Percentiles rank a stretch among this genome's conserved stretches.
These are phyloP conservation scores for Penicillium sp. DNA, from an alignment of 2,329 filamentous ascomycete genomes.

Conservation along the genomic window DNA sequence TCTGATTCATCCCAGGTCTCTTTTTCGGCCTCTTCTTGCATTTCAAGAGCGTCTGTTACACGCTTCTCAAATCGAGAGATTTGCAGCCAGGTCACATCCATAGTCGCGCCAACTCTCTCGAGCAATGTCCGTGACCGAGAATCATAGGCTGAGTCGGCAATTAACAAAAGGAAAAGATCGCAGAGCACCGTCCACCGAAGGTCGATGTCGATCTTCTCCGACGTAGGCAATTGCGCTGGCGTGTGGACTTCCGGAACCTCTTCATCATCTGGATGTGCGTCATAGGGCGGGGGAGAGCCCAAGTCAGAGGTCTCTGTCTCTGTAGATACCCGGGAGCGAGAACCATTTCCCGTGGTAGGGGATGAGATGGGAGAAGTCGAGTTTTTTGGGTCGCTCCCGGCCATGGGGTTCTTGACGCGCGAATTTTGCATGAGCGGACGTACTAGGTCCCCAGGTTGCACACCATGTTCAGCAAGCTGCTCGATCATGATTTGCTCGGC, in stretches of 20 bases:
- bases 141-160: slow-evolving; percentile 94
- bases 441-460: slow-evolving; percentile 79
- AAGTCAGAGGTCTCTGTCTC: slow-evolving; percentile 50
- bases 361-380: slow-evolving; percentile 41
- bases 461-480: slow-evolving; percentile 89
- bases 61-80: slow-evolving; percentile 97
- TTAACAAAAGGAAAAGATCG: slow-evolving; percentile 91
- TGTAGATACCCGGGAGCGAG: slow-evolving; percentile 35
- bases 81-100: slow-evolving; percentile 86
- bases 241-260: slow-evolving; percentile 78
- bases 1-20: slow-evolving; percentile 98
- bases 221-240: slow-evolving; percentile 78
- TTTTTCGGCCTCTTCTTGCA: slow-evolving; percentile 91
- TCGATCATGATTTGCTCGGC: slow-evolving; percentile 97
- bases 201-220: slow-evolving; percentile 89
- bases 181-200: slow-evolving; percentile 96
- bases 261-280: slow-evolving; percentile 65
- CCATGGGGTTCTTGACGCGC: slow-evolving; percentile 89
- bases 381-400: slow-evolving; percentile 49
- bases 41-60: slow-evolving; percentile 93
- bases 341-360: slow-evolving; percentile 25
- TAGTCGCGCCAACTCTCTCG: slow-evolving; percentile 76
- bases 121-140: slow-evolving; percentile 80
- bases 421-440: slow-evolving; percentile 88
- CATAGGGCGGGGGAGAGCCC: slow-evolving; percentile 55